phyloP scores from a whole-genome alignment of 805 yeast species.

The Wickerhamomyces silvicola region DNA sequence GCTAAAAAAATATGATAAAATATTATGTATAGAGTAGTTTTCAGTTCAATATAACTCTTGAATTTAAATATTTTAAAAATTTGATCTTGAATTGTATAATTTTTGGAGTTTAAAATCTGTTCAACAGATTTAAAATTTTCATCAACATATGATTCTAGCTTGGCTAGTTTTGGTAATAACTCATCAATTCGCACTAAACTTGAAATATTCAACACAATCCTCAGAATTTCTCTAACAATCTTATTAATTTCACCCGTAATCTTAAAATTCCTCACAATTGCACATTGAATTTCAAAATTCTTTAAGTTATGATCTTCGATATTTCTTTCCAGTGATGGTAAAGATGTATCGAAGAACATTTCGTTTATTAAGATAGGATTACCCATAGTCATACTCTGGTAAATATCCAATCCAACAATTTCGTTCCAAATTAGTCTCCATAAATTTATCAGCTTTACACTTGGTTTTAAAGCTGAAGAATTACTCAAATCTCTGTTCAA shows the following conservation, averaged over 20 bases:
- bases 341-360: conserved; percentile 42
- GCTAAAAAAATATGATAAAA: conserved; percentile 19
- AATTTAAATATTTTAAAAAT: conserved; percentile 22
- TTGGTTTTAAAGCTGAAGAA: conserved; percentile 13
- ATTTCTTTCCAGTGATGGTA: conserved; percentile 33
- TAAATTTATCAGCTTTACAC: conserved; percentile 32
- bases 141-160: conserved; percentile 30
- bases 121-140: conserved; percentile 25
- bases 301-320: conserved; percentile 27
- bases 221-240: conserved; percentile 28
- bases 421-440: conserved; percentile 57
- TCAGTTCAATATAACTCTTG: conserved; percentile 22
- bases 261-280: conserved; percentile 28
- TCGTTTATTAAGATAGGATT: conserved; percentile 34
- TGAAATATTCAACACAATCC: conserved; percentile 34
- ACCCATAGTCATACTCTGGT: conserved; percentile 42
- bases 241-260: conserved; percentile 26
- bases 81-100: conserved; percentile 9
- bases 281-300: conserved; percentile 36
- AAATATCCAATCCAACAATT: conserved; percentile 38
- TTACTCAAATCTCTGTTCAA: conserved; percentile 50
- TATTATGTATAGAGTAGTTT: conserved; percentile 20
- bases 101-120: conserved; percentile 22
- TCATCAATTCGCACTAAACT: conserved; percentile 31
- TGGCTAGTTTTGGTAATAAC: conserved; percentile 28